Base-by-base conservation (phyloP, 129 eudicot genomes). In the Pseudognaphalium luteoalbum region DNA sequence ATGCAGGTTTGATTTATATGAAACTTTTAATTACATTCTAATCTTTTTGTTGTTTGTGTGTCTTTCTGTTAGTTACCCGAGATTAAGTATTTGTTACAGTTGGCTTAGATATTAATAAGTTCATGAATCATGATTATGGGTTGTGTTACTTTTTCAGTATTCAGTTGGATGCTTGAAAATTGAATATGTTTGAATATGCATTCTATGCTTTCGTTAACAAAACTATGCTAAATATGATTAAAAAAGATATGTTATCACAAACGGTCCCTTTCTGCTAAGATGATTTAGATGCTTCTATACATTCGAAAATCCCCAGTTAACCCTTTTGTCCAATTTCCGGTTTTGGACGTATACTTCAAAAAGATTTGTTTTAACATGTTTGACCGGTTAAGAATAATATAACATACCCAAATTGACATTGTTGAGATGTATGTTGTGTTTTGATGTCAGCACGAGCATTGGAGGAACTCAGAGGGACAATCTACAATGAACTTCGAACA, bases 391-490 rank as follows among this genome's bases (percentile, higher is more conserved):
- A 32, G 4, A 32, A 32, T 32, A 32, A 32, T 32, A 32, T 0
- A 32, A 32, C 34, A 32, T 32, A 32, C 4, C 34, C 4, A 32
- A 32, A 32, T 32, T 32, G 34, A 32, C 34, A 4, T 32, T 32
- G 34, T 2, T 65, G 19, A 17, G 25, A 76, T 65, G 10, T 16
- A 12, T 51, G 25, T 63, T 30, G 32, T 6, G 73, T 80, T 65
- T 17, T 22, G 30, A 51, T 71, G 58, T 64, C 71, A 88, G 95
- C 82, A 15, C 83, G 92, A 52, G 85, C 87, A 8, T 39, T 91
- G 81, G 97, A 91, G 82, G 97, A 91, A 70, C 77, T 87, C 71
- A 81, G 92, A 87, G 86, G 89, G 39, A 64, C 87, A 62, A 85
- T 91, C 52, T 91, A 88, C 72, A 87, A 81, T 51, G 97, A 89